These are phyloP conservation scores for Gossypium lobatum DNA, from an alignment of 441 rosid genomes.

Conservation along the genomic window DNA sequence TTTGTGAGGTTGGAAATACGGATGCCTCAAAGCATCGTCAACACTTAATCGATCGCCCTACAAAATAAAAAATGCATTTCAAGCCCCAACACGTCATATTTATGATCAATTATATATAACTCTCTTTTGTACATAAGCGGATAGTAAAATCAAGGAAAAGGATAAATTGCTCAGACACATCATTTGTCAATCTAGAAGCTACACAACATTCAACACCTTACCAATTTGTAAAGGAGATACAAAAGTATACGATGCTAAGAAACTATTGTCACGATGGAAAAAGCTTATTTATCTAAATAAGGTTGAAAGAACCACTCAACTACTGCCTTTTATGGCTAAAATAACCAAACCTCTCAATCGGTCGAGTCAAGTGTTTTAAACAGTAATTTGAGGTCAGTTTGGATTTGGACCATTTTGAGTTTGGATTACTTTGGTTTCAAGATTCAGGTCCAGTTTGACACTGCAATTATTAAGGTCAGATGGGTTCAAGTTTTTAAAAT, in stretches of 20 bases:
- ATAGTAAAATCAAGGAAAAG: not conserved
- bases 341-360: not conserved
- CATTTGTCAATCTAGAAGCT: not conserved
- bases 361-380: not conserved
- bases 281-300: not conserved
- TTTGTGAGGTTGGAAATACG: conserved; percentile 59
- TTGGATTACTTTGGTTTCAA: not conserved
- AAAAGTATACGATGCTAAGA: not conserved
- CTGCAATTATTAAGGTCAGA: not conserved
- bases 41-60: conserved; percentile 78
- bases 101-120: not conserved
- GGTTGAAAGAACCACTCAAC: not conserved
- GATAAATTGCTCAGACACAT: not conserved
- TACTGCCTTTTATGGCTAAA: not conserved
- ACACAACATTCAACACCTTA: not conserved
- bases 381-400: not conserved
- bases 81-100: not conserved
- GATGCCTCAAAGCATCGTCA: conserved; percentile 83
- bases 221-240: not conserved
- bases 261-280: not conserved
- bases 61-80: conserved; percentile 13
- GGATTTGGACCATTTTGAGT: not conserved
- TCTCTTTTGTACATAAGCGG: not conserved
- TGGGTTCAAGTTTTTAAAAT: not conserved
- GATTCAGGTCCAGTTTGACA: not conserved